These are phyloP conservation scores for Phylloporus scabripes DNA, from an alignment of 768 basidiomycete species.

Conservation along the genomic window DNA sequence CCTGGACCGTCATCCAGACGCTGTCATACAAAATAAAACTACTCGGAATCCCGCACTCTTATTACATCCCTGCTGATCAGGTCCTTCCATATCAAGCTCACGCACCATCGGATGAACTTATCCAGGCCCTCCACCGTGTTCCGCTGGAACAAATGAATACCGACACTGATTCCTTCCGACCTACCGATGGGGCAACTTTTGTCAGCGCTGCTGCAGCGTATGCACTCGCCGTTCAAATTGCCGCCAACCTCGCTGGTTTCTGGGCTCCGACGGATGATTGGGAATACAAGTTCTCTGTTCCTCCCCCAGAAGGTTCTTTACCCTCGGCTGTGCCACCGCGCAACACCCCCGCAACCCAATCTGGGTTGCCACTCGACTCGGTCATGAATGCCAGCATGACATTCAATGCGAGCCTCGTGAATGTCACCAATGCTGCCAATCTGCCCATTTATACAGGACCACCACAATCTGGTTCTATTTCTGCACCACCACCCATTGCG, in stretches of 20 bases:
- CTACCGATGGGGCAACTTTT: slow-evolving; percentile 34
- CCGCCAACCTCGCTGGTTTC: slow-evolving; percentile 51
- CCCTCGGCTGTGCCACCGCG: background rate
- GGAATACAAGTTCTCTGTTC: slow-evolving; percentile 50
- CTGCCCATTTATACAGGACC: background rate
- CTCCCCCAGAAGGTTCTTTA: slow-evolving; percentile 19
- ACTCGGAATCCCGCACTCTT: slow-evolving; percentile 49
- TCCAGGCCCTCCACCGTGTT: slow-evolving; percentile 43
- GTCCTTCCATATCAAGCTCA: slow-evolving; percentile 76
- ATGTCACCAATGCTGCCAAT: slow-evolving; percentile 4
- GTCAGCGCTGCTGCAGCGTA: slow-evolving; percentile 55
- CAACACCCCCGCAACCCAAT: slow-evolving; percentile 5
- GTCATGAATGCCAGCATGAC: slow-evolving; percentile 43
- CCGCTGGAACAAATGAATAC: slow-evolving; percentile 42
- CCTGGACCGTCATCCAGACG: slow-evolving; percentile 60
- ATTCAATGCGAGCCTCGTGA: slow-evolving; percentile 35
- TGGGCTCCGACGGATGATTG: slow-evolving; percentile 76
- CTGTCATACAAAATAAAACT: slow-evolving; percentile 63
- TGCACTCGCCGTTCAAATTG: slow-evolving; percentile 69
- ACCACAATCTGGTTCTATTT: slow-evolving; percentile 4
- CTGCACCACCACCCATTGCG: slow-evolving; percentile 14
- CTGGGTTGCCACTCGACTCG: slow-evolving; percentile 32
- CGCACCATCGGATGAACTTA: slow-evolving; percentile 46
- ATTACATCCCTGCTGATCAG: slow-evolving; percentile 46
- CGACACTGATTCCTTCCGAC: slow-evolving; percentile 48